These are phyloP conservation scores for Hypomyces perniciosus DNA, from an alignment of 2,329 filamentous ascomycete species.

Conservation along the genomic window DNA sequence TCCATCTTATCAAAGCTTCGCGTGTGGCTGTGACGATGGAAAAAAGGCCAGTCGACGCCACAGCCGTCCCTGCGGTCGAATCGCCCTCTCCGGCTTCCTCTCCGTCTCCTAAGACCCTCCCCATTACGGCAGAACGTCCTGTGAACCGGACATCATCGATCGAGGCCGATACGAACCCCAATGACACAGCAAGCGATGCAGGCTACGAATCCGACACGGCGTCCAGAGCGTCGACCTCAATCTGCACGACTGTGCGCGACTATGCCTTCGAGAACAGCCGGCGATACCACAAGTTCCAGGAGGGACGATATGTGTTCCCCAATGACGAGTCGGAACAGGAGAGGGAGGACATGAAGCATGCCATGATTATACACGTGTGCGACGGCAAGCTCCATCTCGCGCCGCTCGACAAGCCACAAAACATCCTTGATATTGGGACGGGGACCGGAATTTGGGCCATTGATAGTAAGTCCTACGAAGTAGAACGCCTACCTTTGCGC, in stretches of 20 bases:
- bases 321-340: slow-evolving; percentile 41
- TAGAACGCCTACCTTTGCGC: slow-evolving; percentile 32
- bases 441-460: slow-evolving; percentile 39
- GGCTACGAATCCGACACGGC: slow-evolving; percentile 10
- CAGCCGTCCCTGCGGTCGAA: too few species aligned
- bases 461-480: slow-evolving; percentile 23
- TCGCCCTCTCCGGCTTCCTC: too few species aligned
- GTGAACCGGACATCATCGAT: too few species aligned
- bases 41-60: too few species aligned
- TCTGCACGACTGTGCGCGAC: slow-evolving; percentile 29
- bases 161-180: not conserved
- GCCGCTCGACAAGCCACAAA: slow-evolving; percentile 32
- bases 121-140: too few species aligned
- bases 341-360: slow-evolving; percentile 38
- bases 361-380: slow-evolving; percentile 30
- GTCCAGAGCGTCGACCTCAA: slow-evolving; percentile 16
- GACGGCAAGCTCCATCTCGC: slow-evolving; percentile 35
- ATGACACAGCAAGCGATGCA: slow-evolving; percentile 6
- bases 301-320: slow-evolving; percentile 33
- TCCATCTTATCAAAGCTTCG: too few species aligned
- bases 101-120: too few species aligned
- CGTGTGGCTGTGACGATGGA: too few species aligned
- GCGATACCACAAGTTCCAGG: slow-evolving; percentile 36
- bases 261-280: slow-evolving; percentile 38
- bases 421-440: slow-evolving; percentile 37